A percentile compares a stretch with the other conserved stretches of the same genome.
Evolutionary conservation across 1,284 basidiomycete genomes (phyloP).

Genomic region (Apiotrichum brassicae): DNA sequence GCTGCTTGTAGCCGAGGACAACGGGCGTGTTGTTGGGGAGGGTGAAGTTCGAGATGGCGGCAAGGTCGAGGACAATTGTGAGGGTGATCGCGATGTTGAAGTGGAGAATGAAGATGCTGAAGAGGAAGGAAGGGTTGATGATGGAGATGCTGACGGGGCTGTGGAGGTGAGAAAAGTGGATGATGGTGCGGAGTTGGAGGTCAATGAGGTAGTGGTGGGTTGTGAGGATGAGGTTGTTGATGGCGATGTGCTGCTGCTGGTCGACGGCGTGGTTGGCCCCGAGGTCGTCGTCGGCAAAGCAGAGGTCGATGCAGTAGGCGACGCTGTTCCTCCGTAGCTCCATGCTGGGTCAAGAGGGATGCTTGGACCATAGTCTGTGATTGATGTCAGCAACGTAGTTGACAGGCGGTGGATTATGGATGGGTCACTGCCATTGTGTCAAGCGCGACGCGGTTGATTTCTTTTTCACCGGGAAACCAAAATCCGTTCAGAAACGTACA

Average conservation of each 20-base stretch:
- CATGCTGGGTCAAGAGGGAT: slow-evolving; percentile 23
- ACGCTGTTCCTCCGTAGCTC: slow-evolving; percentile 20
- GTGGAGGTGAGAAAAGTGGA: background rate
- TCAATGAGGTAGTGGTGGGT: background rate
- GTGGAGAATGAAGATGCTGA: background rate
- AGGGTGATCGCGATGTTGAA: slow-evolving; percentile 1
- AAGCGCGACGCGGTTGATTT: slow-evolving; percentile 11
- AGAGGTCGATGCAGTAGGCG: background rate
- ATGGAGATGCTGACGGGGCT: background rate
- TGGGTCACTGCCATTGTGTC: too few relatives aligned
- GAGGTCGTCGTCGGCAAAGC: too few relatives aligned
- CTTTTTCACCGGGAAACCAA: background rate
- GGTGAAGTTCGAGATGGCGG: background rate
- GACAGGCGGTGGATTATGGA: too few relatives aligned
- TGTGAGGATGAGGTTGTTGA: background rate
- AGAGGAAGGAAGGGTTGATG: background rate
- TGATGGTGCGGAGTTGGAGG: background rate
- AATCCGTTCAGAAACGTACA: slow-evolving; percentile 17
- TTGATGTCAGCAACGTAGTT: background rate
- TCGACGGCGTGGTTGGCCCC: too few relatives aligned
- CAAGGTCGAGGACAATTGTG: background rate
- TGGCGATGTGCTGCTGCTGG: background rate
- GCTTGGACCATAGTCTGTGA: slow-evolving; percentile 23
- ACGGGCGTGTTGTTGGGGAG: background rate
- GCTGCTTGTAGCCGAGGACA: background rate